These are phyloP conservation scores for Andrographis paniculata DNA, from an alignment of 305 asterid genomes.

Conservation along the genomic window DNA sequence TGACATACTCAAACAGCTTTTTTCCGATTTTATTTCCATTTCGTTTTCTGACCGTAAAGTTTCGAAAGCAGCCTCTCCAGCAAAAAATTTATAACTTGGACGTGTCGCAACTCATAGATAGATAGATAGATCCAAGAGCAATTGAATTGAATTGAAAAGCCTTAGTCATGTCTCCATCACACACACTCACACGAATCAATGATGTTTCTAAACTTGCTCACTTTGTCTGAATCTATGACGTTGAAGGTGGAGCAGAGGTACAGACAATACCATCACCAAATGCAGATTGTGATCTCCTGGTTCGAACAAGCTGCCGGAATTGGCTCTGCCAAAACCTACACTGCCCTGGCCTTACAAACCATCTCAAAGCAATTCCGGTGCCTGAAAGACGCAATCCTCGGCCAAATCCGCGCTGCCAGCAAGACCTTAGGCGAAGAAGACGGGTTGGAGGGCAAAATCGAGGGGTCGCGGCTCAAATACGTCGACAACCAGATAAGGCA, in stretches of 20 bases:
- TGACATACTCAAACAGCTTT: constrained; percentile 5
- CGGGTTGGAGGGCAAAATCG: constrained; percentile 37
- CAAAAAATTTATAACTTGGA: neutral
- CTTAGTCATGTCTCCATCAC: no score
- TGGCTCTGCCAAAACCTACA: constrained; percentile 77
- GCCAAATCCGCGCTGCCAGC: constrained; percentile 55
- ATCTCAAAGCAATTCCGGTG: constrained; percentile 91
- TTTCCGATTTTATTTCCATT: neutral
- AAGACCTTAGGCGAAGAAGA: constrained; percentile 78
- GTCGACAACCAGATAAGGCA: constrained; percentile 81
- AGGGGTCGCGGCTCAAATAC: constrained; percentile 72
- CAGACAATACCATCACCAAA: constrained; percentile 83
- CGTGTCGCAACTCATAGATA: no score
- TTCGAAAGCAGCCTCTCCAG: constrained; percentile 8
- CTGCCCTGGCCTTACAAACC: constrained; percentile 74
- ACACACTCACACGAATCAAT: no score
- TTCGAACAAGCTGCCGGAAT: constrained; percentile 80
- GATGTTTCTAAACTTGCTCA: no score
- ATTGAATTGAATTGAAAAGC: no score
- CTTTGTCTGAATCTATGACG: constrained; percentile 5
- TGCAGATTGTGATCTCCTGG: constrained; percentile 76
- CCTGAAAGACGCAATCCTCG: constrained; percentile 70
- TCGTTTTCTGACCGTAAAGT: constrained; percentile 13
- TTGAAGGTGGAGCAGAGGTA: constrained; percentile 82
- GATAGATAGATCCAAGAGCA: no score